Conservation (phyloP, 768 basidiomycete species). For the Tricholoma saponaceum region DNA sequence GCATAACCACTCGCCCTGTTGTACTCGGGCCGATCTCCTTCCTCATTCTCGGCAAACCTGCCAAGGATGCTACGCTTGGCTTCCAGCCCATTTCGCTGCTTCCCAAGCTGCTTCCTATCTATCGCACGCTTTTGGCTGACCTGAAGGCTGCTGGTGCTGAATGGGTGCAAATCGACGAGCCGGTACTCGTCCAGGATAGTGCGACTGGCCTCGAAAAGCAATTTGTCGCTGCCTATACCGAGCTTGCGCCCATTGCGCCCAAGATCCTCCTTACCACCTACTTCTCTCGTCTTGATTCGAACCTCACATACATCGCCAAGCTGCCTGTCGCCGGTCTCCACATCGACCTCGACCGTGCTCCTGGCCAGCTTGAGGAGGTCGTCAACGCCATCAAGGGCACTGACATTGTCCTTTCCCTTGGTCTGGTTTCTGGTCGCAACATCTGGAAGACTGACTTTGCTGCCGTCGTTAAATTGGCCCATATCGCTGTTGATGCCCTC, state of each 20-base stretch:
- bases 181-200: slow-evolving; percentile 88
- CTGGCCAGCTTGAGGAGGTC: slow-evolving; percentile 81
- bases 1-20: slow-evolving; percentile 91
- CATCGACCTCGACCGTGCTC: slow-evolving; percentile 94
- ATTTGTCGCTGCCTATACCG: slow-evolving; percentile 75
- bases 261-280: slow-evolving; percentile 95
- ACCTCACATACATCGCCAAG: slow-evolving; percentile 83
- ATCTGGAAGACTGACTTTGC: slow-evolving; percentile 98
- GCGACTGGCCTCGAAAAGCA: slow-evolving; percentile 75
- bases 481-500: slow-evolving; percentile 81
- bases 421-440: slow-evolving; percentile 96
- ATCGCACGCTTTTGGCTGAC: slow-evolving; percentile 84
- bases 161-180: slow-evolving; percentile 97
- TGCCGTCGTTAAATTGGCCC: slow-evolving; percentile 74
- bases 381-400: slow-evolving; percentile 82
- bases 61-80: slow-evolving; percentile 74
- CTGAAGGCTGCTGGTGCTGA: slow-evolving; percentile 92
- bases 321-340: slow-evolving; percentile 93
- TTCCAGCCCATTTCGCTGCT: slow-evolving; percentile 94
- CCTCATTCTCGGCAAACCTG: slow-evolving; percentile 88
- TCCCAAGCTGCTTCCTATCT: slow-evolving; percentile 84
- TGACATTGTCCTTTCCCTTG: slow-evolving; percentile 80
- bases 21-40: slow-evolving; percentile 94
- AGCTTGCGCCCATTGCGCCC: slow-evolving; percentile 78
- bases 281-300: slow-evolving; percentile 93